phyloP scores from a whole-genome alignment of 345 rosid genomes.

The Dovyalis caffra region DNA sequence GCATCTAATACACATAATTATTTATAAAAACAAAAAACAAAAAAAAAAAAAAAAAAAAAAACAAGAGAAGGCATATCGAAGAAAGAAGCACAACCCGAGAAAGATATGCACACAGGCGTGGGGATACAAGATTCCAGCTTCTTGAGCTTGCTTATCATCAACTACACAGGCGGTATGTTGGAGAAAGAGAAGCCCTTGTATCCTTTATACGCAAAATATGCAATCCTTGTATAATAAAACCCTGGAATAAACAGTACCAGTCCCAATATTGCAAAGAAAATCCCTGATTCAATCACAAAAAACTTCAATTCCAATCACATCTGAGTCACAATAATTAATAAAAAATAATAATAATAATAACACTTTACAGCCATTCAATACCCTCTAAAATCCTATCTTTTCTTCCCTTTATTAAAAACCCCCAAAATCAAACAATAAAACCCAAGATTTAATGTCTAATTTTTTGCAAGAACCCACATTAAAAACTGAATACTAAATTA shows the following conservation, averaged over 20 bases:
- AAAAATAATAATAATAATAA: not conserved
- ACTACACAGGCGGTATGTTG: constrained; percentile 79
- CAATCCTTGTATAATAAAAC: constrained; percentile 85
- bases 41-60: not conserved
- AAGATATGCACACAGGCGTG: constrained; percentile 17
- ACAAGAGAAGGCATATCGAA: no score
- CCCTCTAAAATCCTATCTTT: not conserved
- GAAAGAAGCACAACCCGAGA: not conserved
- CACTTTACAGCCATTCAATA: not conserved
- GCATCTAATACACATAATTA: not conserved
- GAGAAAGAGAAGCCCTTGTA: constrained; percentile 95
- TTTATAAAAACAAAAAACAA: no score
- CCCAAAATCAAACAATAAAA: not conserved
- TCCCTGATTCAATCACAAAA: constrained; percentile 44
- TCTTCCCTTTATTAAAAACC: not conserved
- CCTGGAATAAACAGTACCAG: constrained; percentile 85
- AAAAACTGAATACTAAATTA: not conserved
- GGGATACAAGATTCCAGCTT: not conserved
- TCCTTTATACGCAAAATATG: constrained; percentile 94
- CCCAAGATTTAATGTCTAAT: not conserved
- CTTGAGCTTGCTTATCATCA: constrained; percentile 1
- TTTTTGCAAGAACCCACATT: not conserved
- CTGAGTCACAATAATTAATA: not conserved
- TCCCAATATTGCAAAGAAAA: constrained; percentile 87
- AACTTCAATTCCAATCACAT: not conserved